These are phyloP conservation scores for Neurospora terricola DNA, from an alignment of 495 filamentous ascomycete genomes.

Conservation along the genomic window DNA sequence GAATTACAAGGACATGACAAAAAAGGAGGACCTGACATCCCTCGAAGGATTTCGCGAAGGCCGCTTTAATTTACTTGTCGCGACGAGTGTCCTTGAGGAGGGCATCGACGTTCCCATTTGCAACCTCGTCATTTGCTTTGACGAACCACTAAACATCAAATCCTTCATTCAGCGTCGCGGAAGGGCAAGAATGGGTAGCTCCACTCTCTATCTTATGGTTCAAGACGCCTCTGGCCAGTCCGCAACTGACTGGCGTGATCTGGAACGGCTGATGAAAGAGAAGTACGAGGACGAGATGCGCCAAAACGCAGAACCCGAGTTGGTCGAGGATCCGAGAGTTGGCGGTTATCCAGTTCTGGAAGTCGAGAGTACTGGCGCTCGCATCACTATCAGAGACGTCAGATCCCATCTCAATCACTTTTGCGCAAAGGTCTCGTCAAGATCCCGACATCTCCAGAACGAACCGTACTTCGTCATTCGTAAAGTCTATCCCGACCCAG, in stretches of 20 bases:
- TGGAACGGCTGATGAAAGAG: conserved; percentile 66
- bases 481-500: neutral
- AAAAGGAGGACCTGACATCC: conserved; percentile 42
- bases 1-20: conserved; percentile 52
- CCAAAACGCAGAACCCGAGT: conserved; percentile 31
- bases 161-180: conserved; percentile 86
- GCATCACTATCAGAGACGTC: conserved; percentile 62
- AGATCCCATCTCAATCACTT: conserved; percentile 74
- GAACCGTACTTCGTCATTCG: conserved; percentile 38
- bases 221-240: conserved; percentile 17
- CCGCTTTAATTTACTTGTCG: conserved; percentile 64
- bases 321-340: conserved; percentile 44
- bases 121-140: conserved; percentile 79
- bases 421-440: conserved; percentile 50
- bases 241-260: conserved; percentile 43
- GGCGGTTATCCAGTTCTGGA: conserved; percentile 36
- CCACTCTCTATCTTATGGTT: conserved; percentile 60
- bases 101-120: conserved; percentile 84
- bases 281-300: conserved; percentile 64
- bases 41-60: conserved; percentile 62
- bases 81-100: conserved; percentile 83
- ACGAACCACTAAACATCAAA: conserved; percentile 64
- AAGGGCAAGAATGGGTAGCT: conserved; percentile 62
- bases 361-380: conserved; percentile 51
- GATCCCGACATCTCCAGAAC: conserved; percentile 9